Percentiles rank a stretch among this genome's conserved stretches.
phyloP scores from a whole-genome alignment of 2,329 filamentous ascomycete genomes.

The Aspergillus spinulosporus region DNA sequence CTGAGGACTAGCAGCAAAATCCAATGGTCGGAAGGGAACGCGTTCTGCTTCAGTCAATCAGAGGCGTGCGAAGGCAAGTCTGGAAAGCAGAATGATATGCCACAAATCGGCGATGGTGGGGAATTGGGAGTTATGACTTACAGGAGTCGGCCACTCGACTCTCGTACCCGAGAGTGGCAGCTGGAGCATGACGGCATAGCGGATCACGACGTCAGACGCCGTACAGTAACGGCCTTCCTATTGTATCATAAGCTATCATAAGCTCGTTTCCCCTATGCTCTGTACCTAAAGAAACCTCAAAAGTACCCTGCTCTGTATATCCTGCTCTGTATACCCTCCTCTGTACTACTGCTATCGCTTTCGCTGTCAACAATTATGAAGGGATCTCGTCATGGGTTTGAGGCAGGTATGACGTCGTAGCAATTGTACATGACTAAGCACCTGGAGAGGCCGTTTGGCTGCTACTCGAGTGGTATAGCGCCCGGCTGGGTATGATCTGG shows the following conservation, averaged over 20 bases:
- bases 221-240: neutral
- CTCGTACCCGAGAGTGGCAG: neutral
- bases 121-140: neutral
- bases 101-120: conserved; percentile 5
- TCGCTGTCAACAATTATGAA: neutral
- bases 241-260: conserved; percentile 2
- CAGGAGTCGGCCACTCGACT: conserved; percentile 4
- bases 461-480: neutral
- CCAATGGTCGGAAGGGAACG: conserved; percentile 4
- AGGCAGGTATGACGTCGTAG: conserved; percentile 14
- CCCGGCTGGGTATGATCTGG: neutral
- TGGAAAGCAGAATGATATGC: conserved; percentile 7
- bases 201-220: conserved; percentile 9
- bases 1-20: neutral
- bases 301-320: too few relatives aligned
- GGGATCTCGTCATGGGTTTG: conserved; percentile 6
- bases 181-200: conserved; percentile 4
- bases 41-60: conserved; percentile 5
- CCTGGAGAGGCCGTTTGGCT: neutral
- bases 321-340: neutral
- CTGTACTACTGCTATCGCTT: neutral
- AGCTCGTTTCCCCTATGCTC: too few relatives aligned
- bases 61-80: neutral
- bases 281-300: too few relatives aligned
- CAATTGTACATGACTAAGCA: conserved; percentile 19